Percentiles rank a stretch among this genome's conserved stretches.
phyloP scores from a whole-genome alignment of 306 rosid species.

The Prunus davidiana region DNA sequence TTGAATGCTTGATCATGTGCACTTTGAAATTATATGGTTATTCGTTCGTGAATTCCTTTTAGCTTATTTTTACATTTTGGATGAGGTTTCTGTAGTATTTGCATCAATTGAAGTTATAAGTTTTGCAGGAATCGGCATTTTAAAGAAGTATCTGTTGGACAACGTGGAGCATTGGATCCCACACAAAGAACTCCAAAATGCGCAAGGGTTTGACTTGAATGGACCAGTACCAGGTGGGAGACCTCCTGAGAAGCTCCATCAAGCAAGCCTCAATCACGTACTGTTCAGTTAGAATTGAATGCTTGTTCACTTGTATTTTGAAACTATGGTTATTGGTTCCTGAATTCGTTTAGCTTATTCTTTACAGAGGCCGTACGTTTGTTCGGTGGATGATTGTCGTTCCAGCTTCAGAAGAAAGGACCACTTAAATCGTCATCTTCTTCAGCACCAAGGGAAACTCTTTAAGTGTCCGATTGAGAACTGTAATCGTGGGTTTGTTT shows the following conservation, averaged over 20 bases:
- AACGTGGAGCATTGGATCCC: constrained; percentile 99
- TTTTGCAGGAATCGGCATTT: constrained; percentile 63
- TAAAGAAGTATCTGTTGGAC: constrained; percentile 27
- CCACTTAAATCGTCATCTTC: constrained; percentile 79
- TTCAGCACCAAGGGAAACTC: constrained; percentile 59
- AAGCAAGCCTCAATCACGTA: constrained; percentile 58
- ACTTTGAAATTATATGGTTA: background rate
- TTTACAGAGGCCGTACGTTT: constrained; percentile 66
- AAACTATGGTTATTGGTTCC: background rate
- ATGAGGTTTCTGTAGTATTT: background rate
- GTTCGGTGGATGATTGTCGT: constrained; percentile 61
- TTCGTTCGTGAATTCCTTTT: background rate
- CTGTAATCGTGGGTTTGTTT: constrained; percentile 49
- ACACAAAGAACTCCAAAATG: constrained; percentile 89
- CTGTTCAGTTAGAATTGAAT: background rate
- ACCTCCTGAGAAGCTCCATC: constrained; percentile 99
- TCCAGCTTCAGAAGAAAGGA: constrained; percentile 85
- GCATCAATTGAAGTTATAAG: constrained; percentile 26
- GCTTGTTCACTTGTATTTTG: background rate
- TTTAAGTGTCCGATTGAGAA: constrained; percentile 64
- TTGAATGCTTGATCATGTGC: constrained; percentile 35
- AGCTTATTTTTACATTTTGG: background rate
- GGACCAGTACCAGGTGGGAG: constrained; percentile 98
- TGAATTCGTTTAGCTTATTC: constrained; percentile 5
- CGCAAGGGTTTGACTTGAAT: constrained; percentile 65